Conservation (phyloP, 768 basidiomycete genomes). For the button mushroom (Agaricus bisporus) region DNA sequence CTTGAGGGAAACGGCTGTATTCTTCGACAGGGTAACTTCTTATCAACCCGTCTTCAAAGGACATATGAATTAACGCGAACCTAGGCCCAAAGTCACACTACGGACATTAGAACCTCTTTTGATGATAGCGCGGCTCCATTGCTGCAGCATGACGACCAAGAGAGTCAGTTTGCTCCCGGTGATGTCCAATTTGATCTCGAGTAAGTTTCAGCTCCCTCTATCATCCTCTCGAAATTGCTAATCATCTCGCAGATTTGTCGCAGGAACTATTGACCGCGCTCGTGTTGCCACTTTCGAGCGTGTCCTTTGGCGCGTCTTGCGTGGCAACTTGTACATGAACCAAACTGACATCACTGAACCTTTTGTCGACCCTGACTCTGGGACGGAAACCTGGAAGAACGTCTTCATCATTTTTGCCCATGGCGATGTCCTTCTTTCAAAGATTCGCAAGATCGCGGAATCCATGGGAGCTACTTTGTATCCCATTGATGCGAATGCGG, state of each 20-base stretch:
- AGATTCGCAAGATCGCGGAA: conserved; percentile 97
- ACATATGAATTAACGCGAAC: conserved; percentile 10
- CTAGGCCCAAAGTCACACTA: conserved; percentile 73
- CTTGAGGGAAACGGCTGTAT: conserved; percentile 89
- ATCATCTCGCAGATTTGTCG: conserved; percentile 65
- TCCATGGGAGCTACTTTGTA: conserved; percentile 99
- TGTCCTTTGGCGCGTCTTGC: conserved; percentile 94
- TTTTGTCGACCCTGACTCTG: conserved; percentile 83
- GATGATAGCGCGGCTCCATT: conserved; percentile 90
- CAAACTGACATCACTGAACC: conserved; percentile 92
- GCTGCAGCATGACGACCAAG: conserved; percentile 86
- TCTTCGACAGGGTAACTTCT: conserved; percentile 75
- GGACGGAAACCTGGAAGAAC: conserved; percentile 86
- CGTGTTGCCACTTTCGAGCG: conserved; percentile 93
- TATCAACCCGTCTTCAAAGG: neutral
- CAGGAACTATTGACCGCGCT: conserved; percentile 92
- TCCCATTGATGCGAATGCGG: conserved; percentile 91
- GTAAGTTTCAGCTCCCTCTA: conserved; percentile 33
- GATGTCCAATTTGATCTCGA: conserved; percentile 81
- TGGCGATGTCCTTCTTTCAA: conserved; percentile 84
- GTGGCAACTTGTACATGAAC: conserved; percentile 99
- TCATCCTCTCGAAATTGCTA: conserved; percentile 2
- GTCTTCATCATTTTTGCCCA: conserved; percentile 99
- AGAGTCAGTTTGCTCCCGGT: conserved; percentile 46
- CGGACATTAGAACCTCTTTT: conserved; percentile 81